Conservation (phyloP, 2,329 filamentous ascomycete genomes). For the Aquanectria penicillioides region DNA sequence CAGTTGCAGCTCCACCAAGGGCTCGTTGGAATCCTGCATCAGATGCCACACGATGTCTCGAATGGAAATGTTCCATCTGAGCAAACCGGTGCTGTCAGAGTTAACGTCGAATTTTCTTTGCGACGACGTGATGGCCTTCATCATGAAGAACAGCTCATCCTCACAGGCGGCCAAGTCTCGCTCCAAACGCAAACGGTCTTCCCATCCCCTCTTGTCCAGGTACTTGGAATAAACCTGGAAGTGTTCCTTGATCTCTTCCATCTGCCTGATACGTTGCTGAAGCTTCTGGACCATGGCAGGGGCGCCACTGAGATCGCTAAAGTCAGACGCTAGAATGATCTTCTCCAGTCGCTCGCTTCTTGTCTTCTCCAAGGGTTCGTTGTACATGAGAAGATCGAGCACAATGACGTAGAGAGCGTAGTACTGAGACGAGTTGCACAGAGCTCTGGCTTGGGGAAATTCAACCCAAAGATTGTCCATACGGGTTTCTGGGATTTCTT, state of each 20-base stretch:
- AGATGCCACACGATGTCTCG: constrained; percentile 98
- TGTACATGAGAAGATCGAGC: constrained; percentile 94
- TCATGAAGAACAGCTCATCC: constrained; percentile 98
- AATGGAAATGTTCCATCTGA: constrained; percentile 94
- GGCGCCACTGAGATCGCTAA: constrained; percentile 93
- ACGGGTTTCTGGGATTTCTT: constrained; percentile 74
- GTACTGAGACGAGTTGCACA: constrained; percentile 97
- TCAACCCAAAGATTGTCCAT: constrained; percentile 98
- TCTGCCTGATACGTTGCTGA: constrained; percentile 90
- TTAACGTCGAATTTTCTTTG: constrained; percentile 83
- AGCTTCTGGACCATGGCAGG: constrained; percentile 92
- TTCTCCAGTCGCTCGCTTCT: constrained; percentile 94
- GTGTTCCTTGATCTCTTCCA: constrained; percentile 95
- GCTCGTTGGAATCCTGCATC: constrained; percentile 85
- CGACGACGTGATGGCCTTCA: constrained; percentile 98
- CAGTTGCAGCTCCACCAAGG: constrained; percentile 91
- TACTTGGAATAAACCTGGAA: constrained; percentile 93
- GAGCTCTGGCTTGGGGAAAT: constrained; percentile 91
- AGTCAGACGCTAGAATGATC: constrained; percentile 98
- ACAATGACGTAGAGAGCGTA: constrained; percentile 99
- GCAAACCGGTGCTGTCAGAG: constrained; percentile 78
- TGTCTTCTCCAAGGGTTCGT: constrained; percentile 96
- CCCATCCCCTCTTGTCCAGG: constrained; percentile 89
- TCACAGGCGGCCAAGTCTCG: constrained; percentile 89
- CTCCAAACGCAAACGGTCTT: constrained; percentile 88